Percentiles rank a stretch among this genome's conserved stretches.
These are phyloP conservation scores for Aspergillus glaucus DNA, from an alignment of 2,329 filamentous ascomycete species.

Conservation along the genomic window DNA sequence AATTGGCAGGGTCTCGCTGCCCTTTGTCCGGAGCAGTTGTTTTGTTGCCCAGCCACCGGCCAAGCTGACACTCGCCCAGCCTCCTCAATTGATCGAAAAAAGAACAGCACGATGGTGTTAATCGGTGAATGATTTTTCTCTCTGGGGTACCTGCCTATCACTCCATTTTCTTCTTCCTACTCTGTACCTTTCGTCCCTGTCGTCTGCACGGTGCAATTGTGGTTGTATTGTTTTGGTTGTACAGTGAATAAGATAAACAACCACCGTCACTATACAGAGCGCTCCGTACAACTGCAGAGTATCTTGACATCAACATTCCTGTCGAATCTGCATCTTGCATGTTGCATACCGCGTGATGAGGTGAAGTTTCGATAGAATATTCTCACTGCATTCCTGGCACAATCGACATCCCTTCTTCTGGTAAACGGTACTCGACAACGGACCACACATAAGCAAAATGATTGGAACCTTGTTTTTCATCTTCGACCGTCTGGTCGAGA, in stretches of 20 bases:
- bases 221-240: too few species aligned
- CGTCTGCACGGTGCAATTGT: too few species aligned
- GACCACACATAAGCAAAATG: slow-evolving; percentile 30
- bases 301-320: too few species aligned
- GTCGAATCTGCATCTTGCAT: background rate
- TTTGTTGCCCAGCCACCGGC: slow-evolving; percentile 4
- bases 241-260: too few species aligned
- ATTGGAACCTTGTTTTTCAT: slow-evolving; percentile 54
- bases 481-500: slow-evolving; percentile 55
- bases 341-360: background rate
- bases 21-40: background rate
- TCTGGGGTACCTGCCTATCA: too few species aligned
- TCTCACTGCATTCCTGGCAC: too few species aligned
- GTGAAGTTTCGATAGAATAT: too few species aligned
- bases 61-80: slow-evolving; percentile 21
- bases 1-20: too few species aligned
- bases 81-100: slow-evolving; percentile 18
- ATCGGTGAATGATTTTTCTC: too few species aligned
- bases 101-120: slow-evolving; percentile 4
- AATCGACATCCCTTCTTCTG: slow-evolving; percentile 5
- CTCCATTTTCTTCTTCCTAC: too few species aligned
- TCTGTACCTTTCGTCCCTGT: background rate
- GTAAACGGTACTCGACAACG: background rate
- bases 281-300: too few species aligned
- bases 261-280: too few species aligned